A percentile compares a stretch with the other conserved stretches of the same genome.
Evolutionary conservation across 371 early-diverging fungal genomes (phyloP).

Genomic region (Fennellomyces sp.): DNA sequence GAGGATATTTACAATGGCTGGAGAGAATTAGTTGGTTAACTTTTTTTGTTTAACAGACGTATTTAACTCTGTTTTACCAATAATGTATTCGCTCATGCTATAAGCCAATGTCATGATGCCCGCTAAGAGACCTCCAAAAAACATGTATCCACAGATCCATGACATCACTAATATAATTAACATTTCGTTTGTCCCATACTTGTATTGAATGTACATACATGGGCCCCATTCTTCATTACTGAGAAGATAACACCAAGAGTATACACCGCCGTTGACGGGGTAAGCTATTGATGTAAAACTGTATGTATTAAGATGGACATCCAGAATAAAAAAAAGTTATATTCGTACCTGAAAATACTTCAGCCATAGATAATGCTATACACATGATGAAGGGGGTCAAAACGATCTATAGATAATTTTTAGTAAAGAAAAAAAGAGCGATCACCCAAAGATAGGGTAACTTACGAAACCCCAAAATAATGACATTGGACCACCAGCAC

Average conservation of each 20-base stretch:
- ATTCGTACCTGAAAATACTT: conserved; percentile 27
- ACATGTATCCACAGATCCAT: conserved; percentile 37
- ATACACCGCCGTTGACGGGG: conserved; percentile 41
- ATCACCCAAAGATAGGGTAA: neutral
- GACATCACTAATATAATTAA: conserved; percentile 32
- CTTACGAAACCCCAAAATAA: conserved; percentile 32
- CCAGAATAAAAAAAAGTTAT: neutral
- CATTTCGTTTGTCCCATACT: neutral
- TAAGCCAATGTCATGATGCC: conserved; percentile 33
- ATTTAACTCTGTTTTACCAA: conserved; percentile 11
- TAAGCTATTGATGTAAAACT: conserved; percentile 12
- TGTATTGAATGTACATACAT: conserved; percentile 20
- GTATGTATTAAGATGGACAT: too few relatives aligned
- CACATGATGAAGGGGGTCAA: conserved; percentile 34
- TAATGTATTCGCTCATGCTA: conserved; percentile 27
- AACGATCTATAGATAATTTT: conserved; percentile 27
- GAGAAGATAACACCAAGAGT: conserved; percentile 32
- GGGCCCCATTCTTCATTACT: conserved; percentile 38
- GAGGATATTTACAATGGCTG: conserved; percentile 18
- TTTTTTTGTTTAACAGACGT: too few relatives aligned
- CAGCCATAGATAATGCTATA: conserved; percentile 38
- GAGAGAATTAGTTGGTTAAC: too few relatives aligned
- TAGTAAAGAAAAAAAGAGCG: too few relatives aligned
- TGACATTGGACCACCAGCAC: conserved; percentile 39
- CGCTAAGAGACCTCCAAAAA: conserved; percentile 29